Base-by-base conservation (phyloP, 2,329 filamentous ascomycete species). In the Verticillium albo-atrum region DNA sequence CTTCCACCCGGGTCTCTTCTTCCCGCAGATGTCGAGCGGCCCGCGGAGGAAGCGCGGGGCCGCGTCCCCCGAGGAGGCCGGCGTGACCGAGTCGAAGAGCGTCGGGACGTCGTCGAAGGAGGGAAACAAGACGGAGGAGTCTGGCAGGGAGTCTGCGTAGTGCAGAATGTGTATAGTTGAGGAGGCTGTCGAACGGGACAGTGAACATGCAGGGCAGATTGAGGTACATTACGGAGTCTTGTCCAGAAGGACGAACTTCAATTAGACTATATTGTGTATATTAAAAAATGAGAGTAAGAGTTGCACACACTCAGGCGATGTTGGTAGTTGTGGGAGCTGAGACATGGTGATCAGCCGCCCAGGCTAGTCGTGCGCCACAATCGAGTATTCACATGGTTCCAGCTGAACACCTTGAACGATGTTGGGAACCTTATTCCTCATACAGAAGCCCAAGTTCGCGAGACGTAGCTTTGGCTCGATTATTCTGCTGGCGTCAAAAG, bases 341-440 rank as follows among this genome's bases (percentile, higher is more conserved):
- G 30, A 14, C 10, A 3, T n/a, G 30, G 6, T 32, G 9, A 32
- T 14, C 10, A 32, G 30, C 30, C 30, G 14, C 30, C 30, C 10
- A 10, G 30, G 86, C 84, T 14, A 81, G 88, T 52, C 68, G 88
- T 9, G 85, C 79, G 63, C 84, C 83, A 10, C 82, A n/a, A n/a
- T n/a, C n/a, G n/a, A n/a, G n/a, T n/a, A n/a, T n/a, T n/a, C n/a
- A n/a, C n/a, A n/a, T n/a, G n/a, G n/a, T n/a, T n/a, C n/a, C n/a
- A n/a, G n/a, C n/a, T n/a, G n/a, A n/a, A n/a, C n/a, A n/a, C n/a
- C n/a, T n/a, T n/a, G n/a, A n/a, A n/a, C n/a, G n/a, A n/a, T n/a
- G n/a, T n/a, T n/a, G n/a, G n/a, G n/a, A n/a, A n/a, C n/a, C n/a
- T n/a, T n/a, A n/a, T n/a, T n/a, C n/a, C n/a, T n/a, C n/a, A n/a